Evolutionary conservation across 352 stramenopile species (phyloP).

Genomic region (Halophytophthora batemanensis): DNA sequence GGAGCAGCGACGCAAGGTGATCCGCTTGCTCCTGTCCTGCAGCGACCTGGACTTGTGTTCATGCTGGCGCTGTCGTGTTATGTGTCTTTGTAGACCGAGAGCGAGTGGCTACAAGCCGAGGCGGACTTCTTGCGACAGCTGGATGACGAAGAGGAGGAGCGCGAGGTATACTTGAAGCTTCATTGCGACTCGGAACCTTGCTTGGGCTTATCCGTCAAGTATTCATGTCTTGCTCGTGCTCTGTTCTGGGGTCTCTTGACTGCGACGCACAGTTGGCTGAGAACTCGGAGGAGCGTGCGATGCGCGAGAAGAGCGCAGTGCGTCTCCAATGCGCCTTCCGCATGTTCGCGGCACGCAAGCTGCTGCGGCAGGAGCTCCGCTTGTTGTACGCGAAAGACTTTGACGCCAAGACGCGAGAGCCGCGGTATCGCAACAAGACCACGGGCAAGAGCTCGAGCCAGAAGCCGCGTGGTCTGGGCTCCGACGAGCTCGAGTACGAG

Average conservation of each 20-base stretch:
- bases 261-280: constrained; percentile 32
- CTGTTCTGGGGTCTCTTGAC: neutral
- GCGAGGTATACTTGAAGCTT: constrained; percentile 26
- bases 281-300: constrained; percentile 29
- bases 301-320: constrained; percentile 39
- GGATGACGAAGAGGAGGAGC: constrained; percentile 41
- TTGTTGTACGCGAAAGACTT: constrained; percentile 61
- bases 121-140: constrained; percentile 50
- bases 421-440: constrained; percentile 57
- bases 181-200: too few species aligned
- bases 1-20: constrained; percentile 37
- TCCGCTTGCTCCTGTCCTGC: too few species aligned
- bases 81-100: constrained; percentile 25
- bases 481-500: constrained; percentile 50
- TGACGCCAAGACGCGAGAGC: constrained; percentile 25
- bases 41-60: neutral
- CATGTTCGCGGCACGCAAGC: constrained; percentile 47
- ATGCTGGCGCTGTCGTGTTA: neutral
- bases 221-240: constrained; percentile 5
- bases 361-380: constrained; percentile 46
- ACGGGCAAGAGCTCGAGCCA: constrained; percentile 26
- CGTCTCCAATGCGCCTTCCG: constrained; percentile 56
- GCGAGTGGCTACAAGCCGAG: constrained; percentile 52
- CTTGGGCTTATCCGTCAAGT: neutral
- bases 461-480: constrained; percentile 58